Conservation (phyloP, 257 asterid genomes). For the Linderniella brevidens region DNA sequence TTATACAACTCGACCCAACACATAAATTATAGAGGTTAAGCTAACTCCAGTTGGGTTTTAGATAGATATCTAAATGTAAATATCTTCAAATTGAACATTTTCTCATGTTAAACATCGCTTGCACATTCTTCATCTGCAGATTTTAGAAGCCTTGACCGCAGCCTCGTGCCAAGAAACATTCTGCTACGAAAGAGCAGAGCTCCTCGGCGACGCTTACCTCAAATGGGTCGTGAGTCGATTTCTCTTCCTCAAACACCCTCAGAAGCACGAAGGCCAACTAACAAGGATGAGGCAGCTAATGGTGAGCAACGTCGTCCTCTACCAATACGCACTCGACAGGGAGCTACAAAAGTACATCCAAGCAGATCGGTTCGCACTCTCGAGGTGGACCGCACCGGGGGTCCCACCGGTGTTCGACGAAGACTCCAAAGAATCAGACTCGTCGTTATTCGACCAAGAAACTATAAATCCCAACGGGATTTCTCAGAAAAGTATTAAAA, state of each 20-base stretch:
- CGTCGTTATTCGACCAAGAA: constrained; percentile 35
- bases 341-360: constrained; percentile 92
- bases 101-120: too few relatives aligned
- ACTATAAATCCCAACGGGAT: constrained; percentile 11
- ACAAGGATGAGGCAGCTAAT: constrained; percentile 94
- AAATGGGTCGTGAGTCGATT: constrained; percentile 97
- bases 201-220: constrained; percentile 91
- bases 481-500: constrained; percentile 13
- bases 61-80: too few relatives aligned
- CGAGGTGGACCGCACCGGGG: constrained; percentile 99
- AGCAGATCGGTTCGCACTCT: constrained; percentile 97
- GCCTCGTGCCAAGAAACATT: constrained; percentile 97
- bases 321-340: constrained; percentile 61
- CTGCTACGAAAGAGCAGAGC: constrained; percentile 94
- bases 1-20: too few relatives aligned
- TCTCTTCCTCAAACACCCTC: constrained; percentile 80
- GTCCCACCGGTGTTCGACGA: constrained; percentile 93
- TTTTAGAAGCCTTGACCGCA: constrained; percentile 90
- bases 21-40: too few relatives aligned
- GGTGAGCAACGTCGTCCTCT: constrained; percentile 86
- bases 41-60: too few relatives aligned
- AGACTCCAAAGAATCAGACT: constrained; percentile 53
- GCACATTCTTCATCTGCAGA: constrained; percentile 23
- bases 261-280: constrained; percentile 97
- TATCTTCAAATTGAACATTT: too few relatives aligned